Base-by-base conservation (phyloP, 2,329 filamentous ascomycete genomes). In the Endocalyx cinctus region DNA sequence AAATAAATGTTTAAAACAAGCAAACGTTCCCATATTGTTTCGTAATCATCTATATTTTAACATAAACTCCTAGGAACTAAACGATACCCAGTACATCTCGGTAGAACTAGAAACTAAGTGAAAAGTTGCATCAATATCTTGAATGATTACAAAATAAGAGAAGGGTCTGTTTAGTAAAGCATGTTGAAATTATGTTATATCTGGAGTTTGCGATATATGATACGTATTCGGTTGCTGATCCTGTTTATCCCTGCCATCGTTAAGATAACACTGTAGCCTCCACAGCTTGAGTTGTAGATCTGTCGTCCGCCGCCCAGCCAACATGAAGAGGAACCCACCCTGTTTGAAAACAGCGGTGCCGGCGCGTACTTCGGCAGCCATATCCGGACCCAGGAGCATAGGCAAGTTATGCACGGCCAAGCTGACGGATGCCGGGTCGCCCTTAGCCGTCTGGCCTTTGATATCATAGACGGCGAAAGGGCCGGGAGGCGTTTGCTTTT, bases 181-280 rank as follows among this genome's bases (percentile, higher is more conserved):
- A n/a, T n/a, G n/a, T n/a, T n/a, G n/a, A n/a, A n/a, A n/a, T n/a
- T n/a, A n/a, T n/a, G n/a, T n/a, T n/a, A n/a, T n/a, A n/a, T n/a
- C n/a, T n/a, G n/a, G n/a, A n/a, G n/a, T n/a, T n/a, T n/a, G n/a
- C n/a, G n/a, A n/a, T n/a, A n/a, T n/a, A n/a, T n/a, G n/a, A n/a
- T n/a, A n/a, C n/a, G n/a, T n/a, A n/a, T n/a, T n/a, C n/a, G n/a
- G n/a, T n/a, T n/a, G n/a, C n/a, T n/a, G n/a, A n/a, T n/a, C n/a
- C n/a, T n/a, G n/a, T n/a, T n/a, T n/a, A n/a, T n/a, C n/a, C n/a
- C n/a, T n/a, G n/a, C n/a, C n/a, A 28, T 52, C 45, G 10, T 43
- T 40, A 20, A 77, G 29, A 45, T 74, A 81, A 2, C 74, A 74
- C 39, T 80, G 71, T 7, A 82, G 50, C 40, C 68, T 72, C 77